Evolutionary conservation across 2,329 filamentous ascomycete species (phyloP).

Genomic region (Microdochium trichocladiopsis): DNA sequence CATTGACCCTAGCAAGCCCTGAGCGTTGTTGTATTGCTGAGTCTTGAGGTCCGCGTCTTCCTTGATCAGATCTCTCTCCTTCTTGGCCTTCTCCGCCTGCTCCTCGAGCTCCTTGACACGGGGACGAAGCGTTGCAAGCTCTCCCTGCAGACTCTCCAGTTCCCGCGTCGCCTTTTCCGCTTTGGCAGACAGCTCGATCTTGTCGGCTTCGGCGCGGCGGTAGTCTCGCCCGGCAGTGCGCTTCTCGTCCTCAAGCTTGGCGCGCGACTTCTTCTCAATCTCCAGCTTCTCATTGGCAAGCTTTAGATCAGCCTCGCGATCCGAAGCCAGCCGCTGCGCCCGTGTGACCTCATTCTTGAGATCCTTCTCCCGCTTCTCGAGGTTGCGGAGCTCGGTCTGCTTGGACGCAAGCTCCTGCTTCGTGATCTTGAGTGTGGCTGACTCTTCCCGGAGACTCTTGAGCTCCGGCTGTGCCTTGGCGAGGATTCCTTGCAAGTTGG

Average conservation of each 20-base stretch:
- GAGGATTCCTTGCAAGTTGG: constrained; percentile 70
- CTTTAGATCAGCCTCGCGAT: constrained; percentile 73
- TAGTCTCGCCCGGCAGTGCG: constrained; percentile 69
- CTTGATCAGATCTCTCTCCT: constrained; percentile 59
- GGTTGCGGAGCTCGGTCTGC: constrained; percentile 15
- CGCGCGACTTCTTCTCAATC: constrained; percentile 63
- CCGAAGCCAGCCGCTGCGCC: constrained; percentile 61
- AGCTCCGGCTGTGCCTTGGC: constrained; percentile 85
- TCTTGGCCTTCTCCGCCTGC: constrained; percentile 59
- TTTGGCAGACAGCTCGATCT: constrained; percentile 67
- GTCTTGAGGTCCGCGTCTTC: constrained; percentile 81
- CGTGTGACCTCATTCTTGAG: constrained; percentile 65
- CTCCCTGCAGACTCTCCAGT: constrained; percentile 64
- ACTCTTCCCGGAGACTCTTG: constrained; percentile 69
- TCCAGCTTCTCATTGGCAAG: constrained; percentile 71
- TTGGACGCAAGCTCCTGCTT: constrained; percentile 65
- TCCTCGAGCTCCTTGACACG: constrained; percentile 64
- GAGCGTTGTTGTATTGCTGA: constrained; percentile 77
- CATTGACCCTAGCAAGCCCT: constrained; percentile 85
- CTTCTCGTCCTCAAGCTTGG: constrained; percentile 73
- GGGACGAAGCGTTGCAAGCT: constrained; percentile 59
- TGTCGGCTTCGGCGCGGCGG: constrained; percentile 69
- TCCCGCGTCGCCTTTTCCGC: constrained; percentile 67
- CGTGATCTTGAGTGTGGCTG: constrained; percentile 62
- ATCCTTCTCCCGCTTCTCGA: constrained; percentile 32